Conservation (phyloP, 257 asterid species). For the Osmanthus fragrans region DNA sequence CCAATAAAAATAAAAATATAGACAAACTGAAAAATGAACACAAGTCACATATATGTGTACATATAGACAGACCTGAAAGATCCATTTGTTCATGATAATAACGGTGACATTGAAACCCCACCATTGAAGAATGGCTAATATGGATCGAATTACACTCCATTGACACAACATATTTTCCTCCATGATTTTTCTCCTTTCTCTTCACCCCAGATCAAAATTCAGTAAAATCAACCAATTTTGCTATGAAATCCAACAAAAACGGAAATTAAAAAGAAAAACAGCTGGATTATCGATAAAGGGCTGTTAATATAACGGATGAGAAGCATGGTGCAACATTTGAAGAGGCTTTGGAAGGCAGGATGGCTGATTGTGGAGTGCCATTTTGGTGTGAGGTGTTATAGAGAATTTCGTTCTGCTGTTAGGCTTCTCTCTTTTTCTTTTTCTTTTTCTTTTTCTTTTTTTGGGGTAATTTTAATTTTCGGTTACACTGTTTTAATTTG, state of each 20-base stretch:
- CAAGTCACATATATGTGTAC: background rate
- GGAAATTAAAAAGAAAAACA: constrained; percentile 1
- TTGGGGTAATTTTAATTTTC: constrained; percentile 19
- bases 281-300: constrained; percentile 14
- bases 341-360: constrained; percentile 26
- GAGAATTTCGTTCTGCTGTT: background rate
- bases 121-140: constrained; percentile 75
- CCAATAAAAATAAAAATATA: constrained; percentile 8
- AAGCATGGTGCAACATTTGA: constrained; percentile 18
- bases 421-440: too few species aligned
- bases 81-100: constrained; percentile 86
- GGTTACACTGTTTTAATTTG: constrained; percentile 8
- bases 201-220: constrained; percentile 34
- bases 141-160: constrained; percentile 70
- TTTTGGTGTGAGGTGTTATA: constrained; percentile 5
- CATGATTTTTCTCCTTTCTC: constrained; percentile 31
- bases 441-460: too few species aligned
- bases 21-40: background rate
- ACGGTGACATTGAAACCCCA: constrained; percentile 90
- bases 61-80: constrained; percentile 77
- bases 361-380: constrained; percentile 28
- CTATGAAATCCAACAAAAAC: background rate
- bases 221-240: constrained; percentile 22
- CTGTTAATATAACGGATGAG: background rate
- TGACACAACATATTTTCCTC: constrained; percentile 52